phyloP scores from a whole-genome alignment of 2,329 filamentous ascomycete genomes.

The Lojkania enalia region DNA sequence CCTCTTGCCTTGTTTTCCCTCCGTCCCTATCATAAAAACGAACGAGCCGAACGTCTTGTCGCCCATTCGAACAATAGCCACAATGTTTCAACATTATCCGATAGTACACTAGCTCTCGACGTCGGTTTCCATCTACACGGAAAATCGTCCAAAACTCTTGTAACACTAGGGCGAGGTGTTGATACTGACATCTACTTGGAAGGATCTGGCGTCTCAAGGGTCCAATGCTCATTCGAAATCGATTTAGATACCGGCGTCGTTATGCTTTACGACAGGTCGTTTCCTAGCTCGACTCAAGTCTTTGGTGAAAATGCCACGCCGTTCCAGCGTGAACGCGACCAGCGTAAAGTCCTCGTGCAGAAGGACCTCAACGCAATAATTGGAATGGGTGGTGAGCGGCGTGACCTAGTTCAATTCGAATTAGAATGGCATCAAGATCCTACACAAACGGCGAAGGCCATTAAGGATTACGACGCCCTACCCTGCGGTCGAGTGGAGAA shows the following conservation, averaged over 20 bases:
- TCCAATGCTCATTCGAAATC: constrained; percentile 24
- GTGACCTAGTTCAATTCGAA: background rate
- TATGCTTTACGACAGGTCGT: constrained; percentile 20
- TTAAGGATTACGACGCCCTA: background rate
- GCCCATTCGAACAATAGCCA: background rate
- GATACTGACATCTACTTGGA: constrained; percentile 14
- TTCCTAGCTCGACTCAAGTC: constrained; percentile 12
- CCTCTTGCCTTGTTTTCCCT: constrained; percentile 2
- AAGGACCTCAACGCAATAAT: constrained; percentile 14
- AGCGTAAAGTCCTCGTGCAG: constrained; percentile 14
- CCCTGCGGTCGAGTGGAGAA: background rate
- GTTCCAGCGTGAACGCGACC: constrained; percentile 10
- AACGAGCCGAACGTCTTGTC: background rate
- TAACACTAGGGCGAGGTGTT: background rate
- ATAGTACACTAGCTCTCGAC: background rate
- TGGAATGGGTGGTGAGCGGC: constrained; percentile 12
- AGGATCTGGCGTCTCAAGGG: constrained; percentile 13
- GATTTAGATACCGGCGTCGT: constrained; percentile 3
- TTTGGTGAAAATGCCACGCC: constrained; percentile 13
- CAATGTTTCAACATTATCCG: background rate
- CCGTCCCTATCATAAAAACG: background rate
- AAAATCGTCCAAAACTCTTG: constrained; percentile 1
- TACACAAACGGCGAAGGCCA: background rate
- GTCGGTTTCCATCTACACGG: background rate
- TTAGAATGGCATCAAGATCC: constrained; percentile 1